phyloP scores from a whole-genome alignment of 306 rosid species.

The Prunus mongolica region DNA sequence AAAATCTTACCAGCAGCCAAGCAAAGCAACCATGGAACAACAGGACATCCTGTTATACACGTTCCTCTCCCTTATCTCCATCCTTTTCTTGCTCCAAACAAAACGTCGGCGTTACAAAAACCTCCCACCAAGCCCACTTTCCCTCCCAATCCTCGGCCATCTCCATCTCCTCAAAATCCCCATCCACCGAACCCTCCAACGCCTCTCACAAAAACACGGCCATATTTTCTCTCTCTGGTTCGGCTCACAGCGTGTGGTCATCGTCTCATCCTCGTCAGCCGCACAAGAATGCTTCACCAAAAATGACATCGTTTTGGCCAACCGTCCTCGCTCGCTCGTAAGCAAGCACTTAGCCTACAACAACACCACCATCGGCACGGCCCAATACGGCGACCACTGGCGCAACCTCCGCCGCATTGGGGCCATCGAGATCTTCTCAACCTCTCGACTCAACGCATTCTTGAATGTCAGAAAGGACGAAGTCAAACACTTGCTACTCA shows the following conservation, averaged over 20 bases:
- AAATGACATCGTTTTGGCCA: slow-evolving; percentile 55
- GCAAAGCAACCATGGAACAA: not conserved
- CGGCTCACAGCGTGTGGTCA: slow-evolving; percentile 28
- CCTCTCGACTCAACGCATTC: slow-evolving; percentile 28
- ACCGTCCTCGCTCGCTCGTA: slow-evolving; percentile 27
- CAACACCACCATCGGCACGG: slow-evolving; percentile 14
- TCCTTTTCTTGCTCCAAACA: slow-evolving; percentile 23
- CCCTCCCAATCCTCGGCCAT: slow-evolving; percentile 59
- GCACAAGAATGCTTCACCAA: slow-evolving; percentile 69
- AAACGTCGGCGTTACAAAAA: slow-evolving; percentile 4
- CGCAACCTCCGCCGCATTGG: slow-evolving; percentile 70
- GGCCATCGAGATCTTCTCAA: slow-evolving; percentile 53
- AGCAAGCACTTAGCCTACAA: slow-evolving; percentile 44
- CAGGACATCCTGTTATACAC: not conserved
- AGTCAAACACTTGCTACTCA: slow-evolving; percentile 26
- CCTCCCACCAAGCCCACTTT: slow-evolving; percentile 53
- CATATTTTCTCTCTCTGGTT: slow-evolving; percentile 26
- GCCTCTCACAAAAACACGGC: slow-evolving; percentile 40
- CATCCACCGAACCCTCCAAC: slow-evolving; percentile 24
- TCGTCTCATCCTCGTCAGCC: slow-evolving; percentile 44
- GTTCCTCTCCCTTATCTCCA: slow-evolving; percentile 6
- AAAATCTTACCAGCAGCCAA: not conserved
- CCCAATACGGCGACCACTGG: slow-evolving; percentile 74
- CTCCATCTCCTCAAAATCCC: slow-evolving; percentile 47
- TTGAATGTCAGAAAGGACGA: slow-evolving; percentile 38